Base-by-base conservation (phyloP, 2,329 filamentous ascomycete genomes). In the Colletotrichum cordylinicola region DNA sequence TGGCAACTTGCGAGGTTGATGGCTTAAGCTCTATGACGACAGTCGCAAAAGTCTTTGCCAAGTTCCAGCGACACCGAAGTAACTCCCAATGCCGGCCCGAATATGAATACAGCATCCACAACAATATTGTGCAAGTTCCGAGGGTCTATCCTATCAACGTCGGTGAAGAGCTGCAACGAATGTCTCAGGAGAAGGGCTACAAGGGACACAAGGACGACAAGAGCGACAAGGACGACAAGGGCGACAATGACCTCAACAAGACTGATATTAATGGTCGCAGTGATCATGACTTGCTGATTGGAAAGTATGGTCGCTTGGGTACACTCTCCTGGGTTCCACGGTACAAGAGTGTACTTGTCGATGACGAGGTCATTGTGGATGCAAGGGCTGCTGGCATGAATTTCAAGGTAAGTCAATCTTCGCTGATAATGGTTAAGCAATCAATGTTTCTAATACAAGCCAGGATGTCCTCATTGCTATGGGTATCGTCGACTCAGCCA, bases 331-430 rank as follows among this genome's bases (percentile, higher is more conserved):
- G 74, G 74, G 48, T 18, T 4, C 33, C 56, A 9, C 33, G 27
- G 29, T 6, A 16, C 16, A 12, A 16, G 9, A 21, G 24, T 2
- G 10, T 12, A 4, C 52, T 74, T 9, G 24, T n/a, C 1, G 24
- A 29, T 15, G 74, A 69, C 12, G 35, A 76, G 9, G 60, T 74
- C n/a, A 21, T 74, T 21, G 21, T 76, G 10, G 64, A 68, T 9
- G 58, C 65, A 1, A 65, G 58, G 27, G 58, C 70, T 13, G 65
- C 61, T 16, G 74, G 74, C 13, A 68, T 76, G 70, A 76, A 74
- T 35, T 76, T 68, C 35, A 76, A 55, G 69, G 73, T 72, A 18
- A 8, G 61, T 35, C 60, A 33, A 67, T 86, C 72, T 77, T 85
- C 6, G 75, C 85, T 12, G 78, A 81, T 6, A 5, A 39, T 10